Conservation (phyloP, 2,329 filamentous ascomycete species). For the Orbilia javanica region DNA sequence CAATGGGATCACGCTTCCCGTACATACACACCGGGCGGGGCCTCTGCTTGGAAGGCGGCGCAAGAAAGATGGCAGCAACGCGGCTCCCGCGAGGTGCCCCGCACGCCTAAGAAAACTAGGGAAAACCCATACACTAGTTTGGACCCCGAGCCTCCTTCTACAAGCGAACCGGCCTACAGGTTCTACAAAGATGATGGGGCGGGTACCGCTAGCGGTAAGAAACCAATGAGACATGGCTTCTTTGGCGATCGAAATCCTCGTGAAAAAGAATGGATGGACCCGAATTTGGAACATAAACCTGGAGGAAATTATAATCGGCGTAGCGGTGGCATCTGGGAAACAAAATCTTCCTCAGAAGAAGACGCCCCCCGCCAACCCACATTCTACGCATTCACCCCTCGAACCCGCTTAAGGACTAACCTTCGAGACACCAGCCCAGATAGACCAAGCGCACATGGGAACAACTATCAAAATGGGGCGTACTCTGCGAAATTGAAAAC, state of each 20-base stretch:
- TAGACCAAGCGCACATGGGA: slow-evolving; percentile 15
- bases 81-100: slow-evolving; percentile 35
- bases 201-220: background rate
- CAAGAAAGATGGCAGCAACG: slow-evolving; percentile 51
- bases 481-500: slow-evolving; percentile 12
- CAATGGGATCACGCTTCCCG: slow-evolving; percentile 52
- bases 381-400: slow-evolving; percentile 53
- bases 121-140: slow-evolving; percentile 50
- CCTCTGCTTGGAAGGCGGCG: slow-evolving; percentile 47
- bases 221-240: slow-evolving; percentile 41
- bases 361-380: slow-evolving; percentile 35
- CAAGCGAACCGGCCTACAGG: slow-evolving; percentile 19
- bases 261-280: slow-evolving; percentile 56
- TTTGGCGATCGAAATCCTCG: slow-evolving; percentile 53
- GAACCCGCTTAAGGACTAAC: slow-evolving; percentile 44
- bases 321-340: slow-evolving; percentile 39
- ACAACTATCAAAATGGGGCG: slow-evolving; percentile 1
- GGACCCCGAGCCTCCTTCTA: slow-evolving; percentile 21
- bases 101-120: slow-evolving; percentile 55
- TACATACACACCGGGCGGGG: slow-evolving; percentile 29
- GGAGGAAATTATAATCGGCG: slow-evolving; percentile 19
- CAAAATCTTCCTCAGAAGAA: slow-evolving; percentile 50
- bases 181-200: slow-evolving; percentile 13
- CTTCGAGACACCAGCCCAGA: slow-evolving; percentile 46
- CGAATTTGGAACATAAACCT: slow-evolving; percentile 27